A percentile compares a stretch with the other conserved stretches of the same genome.
phyloP scores from a whole-genome alignment of 1,284 basidiomycete species.

The Moesziomyces aphidis region DNA sequence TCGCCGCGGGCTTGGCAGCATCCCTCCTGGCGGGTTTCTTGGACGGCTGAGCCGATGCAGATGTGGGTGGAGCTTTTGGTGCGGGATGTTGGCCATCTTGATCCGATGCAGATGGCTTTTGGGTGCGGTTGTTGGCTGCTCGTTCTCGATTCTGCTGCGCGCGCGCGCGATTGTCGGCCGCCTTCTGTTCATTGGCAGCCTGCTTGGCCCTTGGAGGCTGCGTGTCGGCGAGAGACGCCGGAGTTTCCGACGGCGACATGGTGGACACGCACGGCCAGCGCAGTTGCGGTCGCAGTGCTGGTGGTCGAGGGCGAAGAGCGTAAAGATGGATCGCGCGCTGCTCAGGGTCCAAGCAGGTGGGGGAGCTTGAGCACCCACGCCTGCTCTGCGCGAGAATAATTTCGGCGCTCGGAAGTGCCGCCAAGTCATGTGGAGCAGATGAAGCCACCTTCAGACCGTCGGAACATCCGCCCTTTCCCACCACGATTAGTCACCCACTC shows the following conservation, averaged over 20 bases:
- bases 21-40: slow-evolving; percentile 35
- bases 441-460: slow-evolving; percentile 1
- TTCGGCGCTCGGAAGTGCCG: not conserved
- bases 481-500: not conserved
- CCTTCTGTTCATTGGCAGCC: not conserved
- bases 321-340: not conserved
- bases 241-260: slow-evolving; percentile 24
- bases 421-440: slow-evolving; percentile 17
- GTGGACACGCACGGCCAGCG: not conserved
- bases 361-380: too few relatives aligned
- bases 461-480: slow-evolving; percentile 4
- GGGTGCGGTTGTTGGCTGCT: slow-evolving; percentile 15
- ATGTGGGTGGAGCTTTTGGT: not conserved
- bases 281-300: not conserved
- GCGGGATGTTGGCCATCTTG: not conserved
- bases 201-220: slow-evolving; percentile 10
- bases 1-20: slow-evolving; percentile 4
- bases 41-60: slow-evolving; percentile 25
- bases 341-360: slow-evolving; percentile 16
- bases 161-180: slow-evolving; percentile 14
- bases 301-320: not conserved
- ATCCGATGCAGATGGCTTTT: slow-evolving; percentile 1
- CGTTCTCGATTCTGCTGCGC: slow-evolving; percentile 18
- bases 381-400: too few relatives aligned
- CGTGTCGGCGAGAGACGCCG: not conserved